Evolutionary conservation across 1,284 basidiomycete genomes (phyloP), one percentile per base, ranked within the genome.

Genomic region (Mycosarcoma mackinlayi): DNA sequence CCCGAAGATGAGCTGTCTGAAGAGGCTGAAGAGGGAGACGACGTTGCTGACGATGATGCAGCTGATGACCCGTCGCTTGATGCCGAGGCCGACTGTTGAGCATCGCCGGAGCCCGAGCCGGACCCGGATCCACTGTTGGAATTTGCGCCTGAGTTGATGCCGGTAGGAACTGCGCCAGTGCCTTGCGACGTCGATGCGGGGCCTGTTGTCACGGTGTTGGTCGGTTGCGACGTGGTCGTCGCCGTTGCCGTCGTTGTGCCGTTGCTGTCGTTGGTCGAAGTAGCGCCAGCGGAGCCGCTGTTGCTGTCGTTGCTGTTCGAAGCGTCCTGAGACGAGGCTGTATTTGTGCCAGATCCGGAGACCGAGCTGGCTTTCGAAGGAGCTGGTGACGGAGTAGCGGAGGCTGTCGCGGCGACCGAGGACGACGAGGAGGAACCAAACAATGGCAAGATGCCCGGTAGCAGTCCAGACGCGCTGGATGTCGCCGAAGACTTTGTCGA

Each of bases 171-270:
- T 1, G 44, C 6, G 14, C 19, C 38, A 13, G 53, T 30, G 18
- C 13, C 31, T 11, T 49, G 55, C 39, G 61, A 27, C n/a, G 45
- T 58, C 2, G 61, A 52, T n/a, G 39, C 44, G 10, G 55, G 55
- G 3, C 40, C 51, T 4, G 46, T 21, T 0, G 62, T 58, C 4
- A 58, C 18, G 18, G 49, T 52, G 19, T 6, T 27, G 19, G 52
- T 19, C 4, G 28, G 3, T 11, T 16, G 19, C n/a, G 40, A 31
- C 16, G 59, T 33, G 6, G 42, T 52, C 23, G 49, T 47, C 25
- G 47, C 37, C 10, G 34, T 31, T 4, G n/a, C n/a, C n/a, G n/a
- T n/a, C n/a, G n/a, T n/a, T n/a, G n/a, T n/a, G n/a, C n/a, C 47
- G 28, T 25, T 39, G 47, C 52, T 47, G 23, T 33, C 28, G 19